Conservation (phyloP, 768 basidiomycete genomes). For the Aureoboletus auriporus region DNA sequence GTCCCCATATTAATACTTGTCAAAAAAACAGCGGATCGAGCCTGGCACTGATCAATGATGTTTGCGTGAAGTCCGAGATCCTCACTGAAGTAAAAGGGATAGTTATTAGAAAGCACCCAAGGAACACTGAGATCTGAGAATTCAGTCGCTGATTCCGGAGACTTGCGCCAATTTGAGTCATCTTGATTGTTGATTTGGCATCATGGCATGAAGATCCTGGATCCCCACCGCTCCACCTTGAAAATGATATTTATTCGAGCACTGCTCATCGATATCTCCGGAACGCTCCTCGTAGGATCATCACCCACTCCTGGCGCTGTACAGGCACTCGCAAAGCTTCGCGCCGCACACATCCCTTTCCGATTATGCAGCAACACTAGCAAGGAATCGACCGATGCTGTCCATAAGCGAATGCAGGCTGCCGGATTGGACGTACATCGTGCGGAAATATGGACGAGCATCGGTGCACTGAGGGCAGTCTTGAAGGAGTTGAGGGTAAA, state of each 20-base stretch:
- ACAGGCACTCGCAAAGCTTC: conserved; percentile 25
- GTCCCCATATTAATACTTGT: too few species aligned
- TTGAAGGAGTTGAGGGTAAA: conserved; percentile 39
- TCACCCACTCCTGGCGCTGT: conserved; percentile 45
- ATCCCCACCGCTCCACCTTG: too few species aligned
- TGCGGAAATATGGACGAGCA: conserved; percentile 58
- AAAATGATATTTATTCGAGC: conserved; percentile 33
- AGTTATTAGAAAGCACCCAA: too few species aligned
- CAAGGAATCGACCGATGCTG: conserved; percentile 50
- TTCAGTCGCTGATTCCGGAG: too few species aligned
- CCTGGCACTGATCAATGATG: too few species aligned
- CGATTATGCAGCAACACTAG: conserved; percentile 67
- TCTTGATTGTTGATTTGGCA: too few species aligned
- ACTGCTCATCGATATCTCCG: conserved; percentile 64
- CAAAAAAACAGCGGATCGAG: too few species aligned
- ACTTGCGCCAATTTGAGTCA: too few species aligned
- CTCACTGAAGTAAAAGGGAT: too few species aligned
- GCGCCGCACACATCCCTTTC: conserved; percentile 37
- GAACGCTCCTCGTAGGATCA: conserved; percentile 57
- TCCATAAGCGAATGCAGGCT: conserved; percentile 39
- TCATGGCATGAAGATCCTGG: too few species aligned
- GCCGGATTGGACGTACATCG: conserved; percentile 48
- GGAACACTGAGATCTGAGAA: too few species aligned
- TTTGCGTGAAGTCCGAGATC: too few species aligned
- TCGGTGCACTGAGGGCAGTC: conserved; percentile 51